These are phyloP conservation scores for Lactarius tabidus DNA, from an alignment of 768 basidiomycete species.

Conservation along the genomic window DNA sequence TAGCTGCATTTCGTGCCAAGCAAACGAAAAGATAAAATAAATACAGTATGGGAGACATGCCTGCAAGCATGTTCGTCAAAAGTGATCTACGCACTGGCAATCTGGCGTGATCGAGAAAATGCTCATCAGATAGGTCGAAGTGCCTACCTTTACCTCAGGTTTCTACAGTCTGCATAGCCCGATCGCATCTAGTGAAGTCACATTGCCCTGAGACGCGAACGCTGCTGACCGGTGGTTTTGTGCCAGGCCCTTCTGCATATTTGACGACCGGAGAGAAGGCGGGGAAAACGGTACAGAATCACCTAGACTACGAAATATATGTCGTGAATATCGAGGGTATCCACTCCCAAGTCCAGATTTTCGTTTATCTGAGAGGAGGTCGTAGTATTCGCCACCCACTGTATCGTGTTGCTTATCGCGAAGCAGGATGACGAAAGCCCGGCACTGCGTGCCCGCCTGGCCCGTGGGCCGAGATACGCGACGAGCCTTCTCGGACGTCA, in stretches of 20 bases:
- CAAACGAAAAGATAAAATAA: neutral
- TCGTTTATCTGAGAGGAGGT: neutral
- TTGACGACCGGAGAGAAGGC: neutral
- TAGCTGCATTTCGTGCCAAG: neutral
- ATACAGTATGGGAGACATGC: neutral
- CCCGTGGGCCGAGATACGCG: constrained; percentile 10
- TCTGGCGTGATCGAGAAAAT: neutral
- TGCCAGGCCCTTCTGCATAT: neutral
- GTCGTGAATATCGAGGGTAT: neutral
- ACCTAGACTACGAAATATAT: neutral
- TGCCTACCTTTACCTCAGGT: neutral
- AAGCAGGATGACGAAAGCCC: constrained; percentile 12
- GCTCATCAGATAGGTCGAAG: neutral
- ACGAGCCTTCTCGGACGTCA: constrained; percentile 14
- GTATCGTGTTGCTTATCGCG: constrained; percentile 17
- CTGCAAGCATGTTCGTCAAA: too few relatives aligned
- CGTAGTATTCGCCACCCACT: neutral
- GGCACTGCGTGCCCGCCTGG: neutral
- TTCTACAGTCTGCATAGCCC: neutral
- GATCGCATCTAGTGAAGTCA: neutral
- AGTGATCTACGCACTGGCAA: neutral
- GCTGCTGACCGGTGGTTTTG: neutral
- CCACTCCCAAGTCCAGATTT: neutral
- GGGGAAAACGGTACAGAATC: neutral
- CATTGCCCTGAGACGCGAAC: neutral